phyloP scores from a whole-genome alignment of 148 eudicot genomes.

The Silene latifolia region DNA sequence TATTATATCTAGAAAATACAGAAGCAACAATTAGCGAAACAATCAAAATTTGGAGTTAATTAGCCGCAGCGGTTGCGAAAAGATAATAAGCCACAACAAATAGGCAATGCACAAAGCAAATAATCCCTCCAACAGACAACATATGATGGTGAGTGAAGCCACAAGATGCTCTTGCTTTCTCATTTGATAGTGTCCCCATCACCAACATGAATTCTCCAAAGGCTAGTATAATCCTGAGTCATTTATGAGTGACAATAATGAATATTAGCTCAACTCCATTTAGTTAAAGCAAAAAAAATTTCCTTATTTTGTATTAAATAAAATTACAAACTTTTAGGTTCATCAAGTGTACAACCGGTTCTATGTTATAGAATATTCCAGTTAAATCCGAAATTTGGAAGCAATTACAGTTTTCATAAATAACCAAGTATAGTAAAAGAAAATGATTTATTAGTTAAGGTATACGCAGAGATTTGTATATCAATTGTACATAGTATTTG shows the following conservation, averaged over 20 bases:
- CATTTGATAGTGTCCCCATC: constrained; percentile 63
- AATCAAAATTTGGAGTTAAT: neutral
- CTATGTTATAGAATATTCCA: too few species aligned
- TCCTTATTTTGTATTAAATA: too few species aligned
- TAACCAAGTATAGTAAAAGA: too few species aligned
- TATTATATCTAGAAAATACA: too few species aligned
- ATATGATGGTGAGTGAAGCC: constrained; percentile 65
- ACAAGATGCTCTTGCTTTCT: constrained; percentile 57
- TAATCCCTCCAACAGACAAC: constrained; percentile 57
- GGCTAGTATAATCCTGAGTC: constrained; percentile 44
- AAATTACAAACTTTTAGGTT: too few species aligned
- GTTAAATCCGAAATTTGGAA: too few species aligned
- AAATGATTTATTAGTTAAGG: too few species aligned
- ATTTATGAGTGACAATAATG: neutral
- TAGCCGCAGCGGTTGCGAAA: constrained; percentile 37
- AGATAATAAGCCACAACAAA: constrained; percentile 58
- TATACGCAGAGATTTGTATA: too few species aligned
- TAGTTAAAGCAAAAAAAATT: neutral
- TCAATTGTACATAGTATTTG: too few species aligned
- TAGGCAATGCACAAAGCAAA: constrained; percentile 58
- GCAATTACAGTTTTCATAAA: too few species aligned
- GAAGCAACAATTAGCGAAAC: too few species aligned
- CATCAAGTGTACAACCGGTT: too few species aligned
- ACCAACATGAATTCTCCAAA: constrained; percentile 60
- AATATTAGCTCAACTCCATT: neutral